Base-by-base conservation (phyloP, 129 eudicot species). In the Escallonia herrerae region DNA sequence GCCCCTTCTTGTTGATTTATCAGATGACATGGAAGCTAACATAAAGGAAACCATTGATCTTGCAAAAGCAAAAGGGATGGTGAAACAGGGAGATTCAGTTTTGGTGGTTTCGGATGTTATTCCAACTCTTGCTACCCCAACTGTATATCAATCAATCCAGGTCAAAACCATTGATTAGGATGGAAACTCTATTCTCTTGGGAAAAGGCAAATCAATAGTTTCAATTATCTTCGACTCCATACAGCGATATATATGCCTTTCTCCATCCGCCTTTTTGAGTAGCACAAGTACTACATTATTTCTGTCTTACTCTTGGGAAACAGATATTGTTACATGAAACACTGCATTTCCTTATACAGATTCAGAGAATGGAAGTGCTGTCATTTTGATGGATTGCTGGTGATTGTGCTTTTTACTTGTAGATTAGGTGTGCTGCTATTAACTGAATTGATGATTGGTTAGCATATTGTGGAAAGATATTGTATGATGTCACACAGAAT, bases 1-100 rank as follows among this genome's bases (percentile, higher is more conserved):
- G 40, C 90, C 95, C 6, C 39, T 90, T 7, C 72, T 80, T 13
- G 44, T 79, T 43, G 81, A 86, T 65, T 75, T 86, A 8, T 83
- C 86, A 4, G 95, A 90, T 65, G 90, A 86, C 68, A 75, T 81
- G 83, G 91, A 87, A 43, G 74, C 71, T 33, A 87, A 90, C 60
- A 50, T 84, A 22, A 42, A 46, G 37, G 66, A 73, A 66, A 77
- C 87, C 15, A 65, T 80, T 4, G 70, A 70, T 40, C 68, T 82
- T 8, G 49, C 82, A 13, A 90, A 84, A 65, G 41, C 81, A 15
- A 69, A 57, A 62, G 87, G 86, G 57, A 57, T 75, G 81, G 54
- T 90, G 56, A 76, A 87, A 60, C 58, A 77, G 13, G 93, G 87
- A 55, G 93, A 87, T 43, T 38, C 72, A 3, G 70, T 86, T n/a